A percentile compares a stretch with the other conserved stretches of the same genome.
phyloP scores from a whole-genome alignment of 768 basidiomycete genomes.

The Dictyophora rubrovolvata region DNA sequence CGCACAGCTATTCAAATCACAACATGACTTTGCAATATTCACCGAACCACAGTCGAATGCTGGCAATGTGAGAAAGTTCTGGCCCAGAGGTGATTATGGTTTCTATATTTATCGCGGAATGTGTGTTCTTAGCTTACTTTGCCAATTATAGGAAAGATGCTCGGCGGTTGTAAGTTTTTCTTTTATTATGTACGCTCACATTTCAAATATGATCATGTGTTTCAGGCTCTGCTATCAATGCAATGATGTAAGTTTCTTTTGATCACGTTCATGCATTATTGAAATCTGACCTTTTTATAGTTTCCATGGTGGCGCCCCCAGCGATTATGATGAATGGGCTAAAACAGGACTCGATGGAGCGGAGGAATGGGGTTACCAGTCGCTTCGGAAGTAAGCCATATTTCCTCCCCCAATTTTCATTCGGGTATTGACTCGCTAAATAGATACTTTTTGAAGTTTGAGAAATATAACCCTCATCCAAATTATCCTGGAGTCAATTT shows the following conservation, averaged over 20 bases:
- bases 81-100: slow-evolving; percentile 5
- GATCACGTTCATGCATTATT: not conserved
- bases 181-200: not conserved
- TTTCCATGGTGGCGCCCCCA: slow-evolving; percentile 10
- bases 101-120: not conserved
- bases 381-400: slow-evolving; percentile 7
- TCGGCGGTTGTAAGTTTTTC: slow-evolving; percentile 9
- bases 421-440: not conserved
- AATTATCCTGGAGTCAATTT: slow-evolving; percentile 5
- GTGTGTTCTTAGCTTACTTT: not conserved
- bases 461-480: slow-evolving; percentile 10
- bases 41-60: slow-evolving; percentile 5
- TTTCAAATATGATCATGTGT: not conserved
- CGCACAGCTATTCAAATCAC: not conserved
- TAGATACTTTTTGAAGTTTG: slow-evolving; percentile 12
- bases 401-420: not conserved
- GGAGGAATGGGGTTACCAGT: slow-evolving; percentile 9
- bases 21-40: not conserved
- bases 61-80: slow-evolving; percentile 1
- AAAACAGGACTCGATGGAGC: slow-evolving; percentile 3
- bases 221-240: slow-evolving; percentile 10
- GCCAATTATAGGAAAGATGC: slow-evolving; percentile 1
- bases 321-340: slow-evolving; percentile 15
- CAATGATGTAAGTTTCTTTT: slow-evolving; percentile 10
- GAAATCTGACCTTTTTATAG: not conserved